These are phyloP conservation scores for Acanthamoeba castellanii DNA, from an alignment of 208 protist species.

Conservation along the genomic window DNA sequence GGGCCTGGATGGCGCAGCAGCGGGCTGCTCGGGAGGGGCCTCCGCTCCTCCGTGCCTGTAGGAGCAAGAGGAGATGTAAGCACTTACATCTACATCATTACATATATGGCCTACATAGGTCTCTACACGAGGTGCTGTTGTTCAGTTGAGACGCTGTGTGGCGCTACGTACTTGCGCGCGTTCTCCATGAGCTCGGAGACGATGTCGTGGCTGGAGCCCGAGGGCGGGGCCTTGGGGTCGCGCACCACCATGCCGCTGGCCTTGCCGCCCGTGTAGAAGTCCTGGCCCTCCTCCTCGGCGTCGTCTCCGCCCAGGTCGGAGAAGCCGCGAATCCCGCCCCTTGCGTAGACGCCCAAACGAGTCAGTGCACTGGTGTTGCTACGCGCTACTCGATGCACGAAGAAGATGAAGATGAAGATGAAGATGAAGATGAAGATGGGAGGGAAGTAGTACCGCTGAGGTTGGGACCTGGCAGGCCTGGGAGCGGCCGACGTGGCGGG, in stretches of 20 bases:
- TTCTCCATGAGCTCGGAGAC: constrained; percentile 26
- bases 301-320: not conserved
- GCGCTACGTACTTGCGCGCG: not conserved
- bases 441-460: not conserved
- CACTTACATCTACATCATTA: not conserved
- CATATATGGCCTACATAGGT: too few species aligned
- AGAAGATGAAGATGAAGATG: too few species aligned
- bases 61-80: not conserved
- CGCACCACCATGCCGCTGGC: constrained; percentile 50
- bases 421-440: not conserved
- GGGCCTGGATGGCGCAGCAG: not conserved
- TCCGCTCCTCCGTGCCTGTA: not conserved
- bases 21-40: not conserved
- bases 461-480: not conserved
- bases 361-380: not conserved
- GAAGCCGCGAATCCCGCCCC: not conserved
- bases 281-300: constrained; percentile 28
- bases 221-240: not conserved
- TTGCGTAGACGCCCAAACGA: not conserved
- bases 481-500: not conserved
- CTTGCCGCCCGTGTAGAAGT: constrained; percentile 22
- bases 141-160: not conserved
- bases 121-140: not conserved
- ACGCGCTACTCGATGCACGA: not conserved
- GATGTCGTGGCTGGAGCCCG: not conserved